phyloP scores from a whole-genome alignment of 2,329 filamentous ascomycete species.

The Harringtonia lauricola region DNA sequence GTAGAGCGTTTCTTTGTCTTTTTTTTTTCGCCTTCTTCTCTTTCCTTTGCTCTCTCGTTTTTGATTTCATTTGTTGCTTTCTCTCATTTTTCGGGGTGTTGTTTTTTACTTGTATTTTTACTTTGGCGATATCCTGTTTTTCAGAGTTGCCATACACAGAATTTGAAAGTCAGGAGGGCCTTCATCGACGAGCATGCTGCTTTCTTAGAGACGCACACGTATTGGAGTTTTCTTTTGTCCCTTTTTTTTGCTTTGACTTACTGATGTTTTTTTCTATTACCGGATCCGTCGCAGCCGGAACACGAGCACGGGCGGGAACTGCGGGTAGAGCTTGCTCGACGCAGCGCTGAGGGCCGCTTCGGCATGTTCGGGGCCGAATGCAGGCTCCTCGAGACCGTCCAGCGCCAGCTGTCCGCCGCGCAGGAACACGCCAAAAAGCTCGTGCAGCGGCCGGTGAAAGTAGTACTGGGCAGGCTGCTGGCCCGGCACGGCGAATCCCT shows the following conservation, averaged over 20 bases:
- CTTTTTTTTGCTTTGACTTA: no score
- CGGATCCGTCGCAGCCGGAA: slow-evolving; percentile 17
- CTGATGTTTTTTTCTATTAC: background rate
- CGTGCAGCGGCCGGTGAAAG: slow-evolving; percentile 22
- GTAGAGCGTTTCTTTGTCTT: slow-evolving; percentile 9
- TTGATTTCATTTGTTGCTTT: background rate
- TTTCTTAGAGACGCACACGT: no score
- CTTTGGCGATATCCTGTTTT: no score
- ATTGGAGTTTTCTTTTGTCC: no score
- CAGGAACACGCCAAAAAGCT: slow-evolving; percentile 26
- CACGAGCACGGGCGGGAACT: slow-evolving; percentile 23
- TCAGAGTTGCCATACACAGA: no score
- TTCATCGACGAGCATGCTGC: no score
- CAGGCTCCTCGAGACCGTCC: slow-evolving; percentile 34
- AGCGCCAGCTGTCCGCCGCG: slow-evolving; percentile 25
- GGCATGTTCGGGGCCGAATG: slow-evolving; percentile 24
- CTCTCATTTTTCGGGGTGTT: background rate
- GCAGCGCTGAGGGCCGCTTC: background rate
- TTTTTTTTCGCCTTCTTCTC: background rate
- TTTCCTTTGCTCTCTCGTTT: background rate
- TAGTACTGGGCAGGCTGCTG: slow-evolving; percentile 18
- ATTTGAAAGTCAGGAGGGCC: no score
- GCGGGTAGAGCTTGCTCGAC: slow-evolving; percentile 26
- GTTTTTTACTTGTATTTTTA: background rate
- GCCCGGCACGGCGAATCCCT: slow-evolving; percentile 23